These are phyloP conservation scores for Trichosporon ovoides DNA, from an alignment of 1,284 basidiomycete genomes.

Conservation along the genomic window DNA sequence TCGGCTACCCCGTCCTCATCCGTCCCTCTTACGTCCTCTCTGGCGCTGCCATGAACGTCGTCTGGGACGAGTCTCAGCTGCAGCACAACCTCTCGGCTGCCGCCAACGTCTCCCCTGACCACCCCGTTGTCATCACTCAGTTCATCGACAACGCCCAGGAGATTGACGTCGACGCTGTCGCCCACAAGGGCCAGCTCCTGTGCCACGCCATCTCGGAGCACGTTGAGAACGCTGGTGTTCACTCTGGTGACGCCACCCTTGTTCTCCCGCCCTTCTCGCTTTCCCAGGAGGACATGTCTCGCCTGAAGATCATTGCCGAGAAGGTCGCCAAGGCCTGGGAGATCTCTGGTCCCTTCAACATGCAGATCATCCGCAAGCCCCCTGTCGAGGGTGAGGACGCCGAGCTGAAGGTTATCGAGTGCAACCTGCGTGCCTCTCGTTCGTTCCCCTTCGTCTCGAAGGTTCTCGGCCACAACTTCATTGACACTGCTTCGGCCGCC, in stretches of 20 bases:
- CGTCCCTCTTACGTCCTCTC: constrained; percentile 97
- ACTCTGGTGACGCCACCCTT: constrained; percentile 96
- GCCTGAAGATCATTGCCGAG: constrained; percentile 86
- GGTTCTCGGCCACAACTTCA: constrained; percentile 94
- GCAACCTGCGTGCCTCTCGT: constrained; percentile 93
- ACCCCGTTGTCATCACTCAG: constrained; percentile 97
- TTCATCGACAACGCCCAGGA: constrained; percentile 98
- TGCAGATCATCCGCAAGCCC: constrained; percentile 95
- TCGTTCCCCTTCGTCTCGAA: constrained; percentile 99
- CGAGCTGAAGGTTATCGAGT: constrained; percentile 93
- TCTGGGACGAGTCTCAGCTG: constrained; percentile 82
- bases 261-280: constrained; percentile 97
- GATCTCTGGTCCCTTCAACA: constrained; percentile 98
- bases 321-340: constrained; percentile 93
- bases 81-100: constrained; percentile 92
- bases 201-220: constrained; percentile 97
- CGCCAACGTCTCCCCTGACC: constrained; percentile 89
- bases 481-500: constrained; percentile 87
- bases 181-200: constrained; percentile 87
- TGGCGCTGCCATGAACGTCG: constrained; percentile 99
- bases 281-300: constrained; percentile 63
- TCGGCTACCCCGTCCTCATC: constrained; percentile 92
- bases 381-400: constrained; percentile 56
- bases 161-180: constrained; percentile 97
- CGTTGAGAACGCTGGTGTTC: constrained; percentile 97